phyloP scores from a whole-genome alignment of 2,329 filamentous ascomycete species.

The Tolypocladium pustulatum region DNA sequence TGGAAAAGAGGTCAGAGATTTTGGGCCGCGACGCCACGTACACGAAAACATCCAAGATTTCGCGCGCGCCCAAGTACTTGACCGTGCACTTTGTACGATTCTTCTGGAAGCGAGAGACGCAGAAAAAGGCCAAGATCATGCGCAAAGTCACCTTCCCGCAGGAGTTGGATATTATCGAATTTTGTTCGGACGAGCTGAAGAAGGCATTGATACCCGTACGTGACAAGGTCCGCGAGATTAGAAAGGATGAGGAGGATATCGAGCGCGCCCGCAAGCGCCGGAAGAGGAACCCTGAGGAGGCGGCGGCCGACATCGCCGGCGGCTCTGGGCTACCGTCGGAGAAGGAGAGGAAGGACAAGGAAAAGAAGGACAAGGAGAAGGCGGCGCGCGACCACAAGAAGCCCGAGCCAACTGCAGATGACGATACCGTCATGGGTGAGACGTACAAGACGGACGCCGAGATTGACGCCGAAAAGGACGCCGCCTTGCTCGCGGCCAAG shows the following conservation, averaged over 20 bases:
- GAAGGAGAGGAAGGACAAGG: slow-evolving; percentile 40
- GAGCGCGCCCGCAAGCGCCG: slow-evolving; percentile 87
- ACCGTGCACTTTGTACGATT: slow-evolving; percentile 97
- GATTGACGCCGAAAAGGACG: slow-evolving; percentile 74
- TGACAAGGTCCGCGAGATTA: slow-evolving; percentile 89
- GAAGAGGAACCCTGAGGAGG: slow-evolving; percentile 50
- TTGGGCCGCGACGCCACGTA: slow-evolving; percentile 73
- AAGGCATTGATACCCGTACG: slow-evolving; percentile 80
- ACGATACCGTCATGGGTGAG: slow-evolving; percentile 64
- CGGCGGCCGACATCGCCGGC: slow-evolving; percentile 32
- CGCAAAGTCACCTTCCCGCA: slow-evolving; percentile 94
- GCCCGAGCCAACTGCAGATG: slow-evolving; percentile 34
- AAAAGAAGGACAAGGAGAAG: slow-evolving; percentile 34
- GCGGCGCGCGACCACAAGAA: slow-evolving; percentile 28
- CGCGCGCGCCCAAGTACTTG: slow-evolving; percentile 85
- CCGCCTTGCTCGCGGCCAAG: slow-evolving; percentile 67
- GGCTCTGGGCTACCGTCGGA: slow-evolving; percentile 38
- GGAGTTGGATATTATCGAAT: slow-evolving; percentile 87
- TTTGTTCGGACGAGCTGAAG: slow-evolving; percentile 84
- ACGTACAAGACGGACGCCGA: slow-evolving; percentile 90
- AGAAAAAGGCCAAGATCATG: slow-evolving; percentile 99
- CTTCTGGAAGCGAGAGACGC: slow-evolving; percentile 90
- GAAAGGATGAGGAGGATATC: slow-evolving; percentile 90
- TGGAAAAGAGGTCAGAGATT: slow-evolving; percentile 77
- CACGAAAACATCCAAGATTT: slow-evolving; percentile 84